Base-by-base conservation (phyloP, 1,284 basidiomycete species). In the Heterobasidion parviporum region DNA sequence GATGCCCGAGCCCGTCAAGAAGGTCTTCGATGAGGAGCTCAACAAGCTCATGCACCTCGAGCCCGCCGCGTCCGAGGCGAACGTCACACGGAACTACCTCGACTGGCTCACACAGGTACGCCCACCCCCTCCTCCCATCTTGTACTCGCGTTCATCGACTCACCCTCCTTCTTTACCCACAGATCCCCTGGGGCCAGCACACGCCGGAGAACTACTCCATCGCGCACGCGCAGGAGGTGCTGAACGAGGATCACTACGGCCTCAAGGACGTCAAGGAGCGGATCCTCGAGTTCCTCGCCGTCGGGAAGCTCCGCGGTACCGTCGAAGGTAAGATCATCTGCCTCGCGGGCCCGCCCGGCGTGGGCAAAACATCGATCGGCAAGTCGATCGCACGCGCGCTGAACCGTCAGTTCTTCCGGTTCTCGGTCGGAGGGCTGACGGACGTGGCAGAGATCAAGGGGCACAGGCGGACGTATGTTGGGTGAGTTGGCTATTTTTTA, bases 381-480 rank as follows among this genome's bases (percentile, higher is more conserved):
- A 98, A 98, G 78, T 92, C 87, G n/a, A 94, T 97, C 55, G 87
- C 94, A 0, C 79, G 92, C 8, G 92, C 93, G 7, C 74, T 97
- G 47, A 83, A 89, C 54, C 74, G 93, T 55, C 85, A 92, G 66
- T 96, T 97, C 76, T 96, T 94, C 82, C 82, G 96, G 50, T 98
- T 99, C 76, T 94, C 92, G 12, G 95, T 99, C 5, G 97, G 97
- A 63, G 95, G 97, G 32, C 73, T 99, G 65, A 94, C 93, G 56
- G 96, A 99, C 67, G 95, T 98, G 0, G 97, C 96, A 55, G 97
- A 99, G 79, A 98, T 99, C 71, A 99, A 99, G 74, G 97, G 97
- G 3, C 96, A 99, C 69, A 77, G 97, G 64, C 76, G 97, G 67
- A 99, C 96, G 18, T 99, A 98, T 68, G 94, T 98, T 56, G 95